These are phyloP conservation scores for Myochromella boudieri DNA, from an alignment of 768 basidiomycete genomes.

Conservation along the genomic window DNA sequence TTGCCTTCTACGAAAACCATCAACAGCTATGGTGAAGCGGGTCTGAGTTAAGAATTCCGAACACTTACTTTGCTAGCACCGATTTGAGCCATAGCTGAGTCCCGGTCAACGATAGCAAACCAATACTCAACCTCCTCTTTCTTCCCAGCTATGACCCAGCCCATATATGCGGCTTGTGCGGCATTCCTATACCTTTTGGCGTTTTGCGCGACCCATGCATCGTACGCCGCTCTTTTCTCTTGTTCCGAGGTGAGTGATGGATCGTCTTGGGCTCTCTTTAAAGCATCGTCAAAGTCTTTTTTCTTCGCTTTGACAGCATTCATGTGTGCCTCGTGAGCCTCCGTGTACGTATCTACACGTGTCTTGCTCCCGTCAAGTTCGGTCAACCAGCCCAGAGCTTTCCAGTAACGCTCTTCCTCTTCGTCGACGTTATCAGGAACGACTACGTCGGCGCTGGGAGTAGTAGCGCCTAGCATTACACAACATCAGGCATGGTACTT, in stretches of 20 bases:
- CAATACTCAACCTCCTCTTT: constrained; percentile 12
- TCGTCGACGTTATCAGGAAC: background rate
- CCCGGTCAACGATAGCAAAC: constrained; percentile 8
- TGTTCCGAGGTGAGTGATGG: background rate
- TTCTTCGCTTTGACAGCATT: constrained; percentile 3
- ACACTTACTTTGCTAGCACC: constrained; percentile 8
- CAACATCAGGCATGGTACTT: background rate
- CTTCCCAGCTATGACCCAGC: constrained; percentile 7
- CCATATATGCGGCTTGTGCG: constrained; percentile 9
- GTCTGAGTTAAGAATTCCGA: background rate
- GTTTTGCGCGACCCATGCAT: constrained; percentile 4
- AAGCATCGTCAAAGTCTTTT: constrained; percentile 3
- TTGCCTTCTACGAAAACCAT: constrained; percentile 2
- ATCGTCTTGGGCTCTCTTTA: constrained; percentile 3
- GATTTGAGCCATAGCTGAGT: constrained; percentile 6
- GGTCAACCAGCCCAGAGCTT: constrained; percentile 5
- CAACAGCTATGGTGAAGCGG: background rate
- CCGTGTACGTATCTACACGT: constrained; percentile 4
- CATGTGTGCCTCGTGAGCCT: constrained; percentile 1
- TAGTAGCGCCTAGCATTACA: constrained; percentile 3
- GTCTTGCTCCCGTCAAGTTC: background rate
- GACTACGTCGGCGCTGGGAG: constrained; percentile 1
- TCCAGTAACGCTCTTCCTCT: constrained; percentile 1
- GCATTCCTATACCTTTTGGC: constrained; percentile 2
- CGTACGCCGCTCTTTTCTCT: background rate